phyloP scores from a whole-genome alignment of 148 eudicot species.

The Rhododendron ferrugineum region DNA sequence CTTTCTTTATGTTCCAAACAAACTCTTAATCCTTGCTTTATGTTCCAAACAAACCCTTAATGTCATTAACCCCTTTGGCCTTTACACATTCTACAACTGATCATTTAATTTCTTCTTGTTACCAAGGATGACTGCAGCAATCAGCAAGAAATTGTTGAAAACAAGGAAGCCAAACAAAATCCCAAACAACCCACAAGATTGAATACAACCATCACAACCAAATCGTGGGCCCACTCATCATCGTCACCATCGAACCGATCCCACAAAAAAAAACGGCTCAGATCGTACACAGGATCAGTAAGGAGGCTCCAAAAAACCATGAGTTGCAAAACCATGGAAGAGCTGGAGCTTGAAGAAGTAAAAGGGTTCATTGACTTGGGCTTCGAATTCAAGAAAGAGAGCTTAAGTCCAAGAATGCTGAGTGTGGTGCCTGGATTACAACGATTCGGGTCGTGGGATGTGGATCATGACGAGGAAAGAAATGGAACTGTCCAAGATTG shows the following conservation, averaged over 20 bases:
- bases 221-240: slow-evolving; percentile 23
- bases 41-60: neutral
- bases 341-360: slow-evolving; percentile 59
- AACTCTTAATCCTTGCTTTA: neutral
- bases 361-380: slow-evolving; percentile 72
- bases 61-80: neutral
- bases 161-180: neutral
- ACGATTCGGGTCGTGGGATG: slow-evolving; percentile 20
- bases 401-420: slow-evolving; percentile 38
- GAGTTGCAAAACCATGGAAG: slow-evolving; percentile 37
- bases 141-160: slow-evolving; percentile 9
- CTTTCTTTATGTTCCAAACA: no score
- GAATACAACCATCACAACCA: neutral
- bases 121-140: slow-evolving; percentile 19
- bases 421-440: slow-evolving; percentile 55
- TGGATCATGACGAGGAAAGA: neutral
- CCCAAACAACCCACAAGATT: slow-evolving; percentile 2
- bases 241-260: slow-evolving; percentile 11
- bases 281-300: neutral
- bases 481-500: neutral
- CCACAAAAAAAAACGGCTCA: slow-evolving; percentile 12
- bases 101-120: neutral
- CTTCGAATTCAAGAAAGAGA: slow-evolving; percentile 38
- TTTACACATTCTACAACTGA: neutral
- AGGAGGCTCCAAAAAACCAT: slow-evolving; percentile 27